These are phyloP conservation scores for Lagenaria siceraria DNA, from an alignment of 306 rosid genomes.

Conservation along the genomic window DNA sequence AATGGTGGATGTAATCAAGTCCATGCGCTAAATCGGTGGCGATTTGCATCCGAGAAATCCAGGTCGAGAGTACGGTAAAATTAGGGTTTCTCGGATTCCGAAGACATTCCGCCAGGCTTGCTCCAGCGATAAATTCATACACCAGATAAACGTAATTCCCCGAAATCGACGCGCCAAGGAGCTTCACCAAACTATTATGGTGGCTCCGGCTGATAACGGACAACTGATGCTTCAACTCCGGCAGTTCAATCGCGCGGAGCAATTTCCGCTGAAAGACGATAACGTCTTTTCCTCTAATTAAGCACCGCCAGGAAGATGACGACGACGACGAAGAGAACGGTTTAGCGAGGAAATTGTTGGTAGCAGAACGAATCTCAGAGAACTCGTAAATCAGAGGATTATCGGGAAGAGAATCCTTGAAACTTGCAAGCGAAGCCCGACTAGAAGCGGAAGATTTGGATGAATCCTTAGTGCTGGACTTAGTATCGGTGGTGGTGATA, in stretches of 20 bases:
- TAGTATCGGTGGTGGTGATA: slow-evolving; percentile 8
- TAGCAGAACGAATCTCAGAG: slow-evolving; percentile 62
- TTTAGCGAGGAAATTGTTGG: slow-evolving; percentile 25
- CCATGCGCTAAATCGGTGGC: slow-evolving; percentile 89
- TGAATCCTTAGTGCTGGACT: slow-evolving; percentile 25
- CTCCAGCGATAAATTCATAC: slow-evolving; percentile 63
- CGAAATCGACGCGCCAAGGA: slow-evolving; percentile 69
- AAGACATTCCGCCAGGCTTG: slow-evolving; percentile 60
- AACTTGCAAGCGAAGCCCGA: slow-evolving; percentile 39
- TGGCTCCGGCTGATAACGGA: slow-evolving; percentile 49
- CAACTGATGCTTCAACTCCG: slow-evolving; percentile 40
- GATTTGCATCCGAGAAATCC: slow-evolving; percentile 69
- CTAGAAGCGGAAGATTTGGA: slow-evolving; percentile 45
- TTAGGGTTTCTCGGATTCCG: slow-evolving; percentile 62
- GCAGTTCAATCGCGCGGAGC: slow-evolving; percentile 33
- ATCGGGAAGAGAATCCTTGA: slow-evolving; percentile 56
- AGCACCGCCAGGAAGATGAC: slow-evolving; percentile 58
- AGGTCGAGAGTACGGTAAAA: slow-evolving; percentile 53
- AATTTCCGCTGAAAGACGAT: slow-evolving; percentile 55
- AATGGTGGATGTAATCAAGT: slow-evolving; percentile 77
- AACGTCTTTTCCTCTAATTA: slow-evolving; percentile 35
- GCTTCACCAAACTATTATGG: slow-evolving; percentile 57
- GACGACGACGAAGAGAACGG: slow-evolving; percentile 47
- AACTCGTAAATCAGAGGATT: slow-evolving; percentile 49
- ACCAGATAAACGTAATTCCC: slow-evolving; percentile 48